These are phyloP conservation scores for Naganishia sp. DNA, from an alignment of 1,284 basidiomycete species.

Conservation along the genomic window DNA sequence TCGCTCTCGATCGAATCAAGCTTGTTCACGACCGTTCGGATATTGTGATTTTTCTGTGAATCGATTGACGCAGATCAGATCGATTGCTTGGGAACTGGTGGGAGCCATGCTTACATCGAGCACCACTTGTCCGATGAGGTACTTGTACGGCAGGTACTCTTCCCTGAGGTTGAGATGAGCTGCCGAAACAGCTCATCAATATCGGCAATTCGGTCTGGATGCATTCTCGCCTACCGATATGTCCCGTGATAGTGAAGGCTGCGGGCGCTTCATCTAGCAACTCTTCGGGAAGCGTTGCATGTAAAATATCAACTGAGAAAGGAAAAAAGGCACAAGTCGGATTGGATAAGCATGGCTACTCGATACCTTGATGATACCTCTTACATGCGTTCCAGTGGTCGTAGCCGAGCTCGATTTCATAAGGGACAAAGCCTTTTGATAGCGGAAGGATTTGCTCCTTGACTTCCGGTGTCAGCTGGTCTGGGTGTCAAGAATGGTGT, in stretches of 20 bases:
- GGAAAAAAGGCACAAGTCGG: neutral
- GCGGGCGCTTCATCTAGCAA: slow-evolving; percentile 76
- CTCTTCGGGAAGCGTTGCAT: slow-evolving; percentile 72
- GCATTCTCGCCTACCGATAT: slow-evolving; percentile 67
- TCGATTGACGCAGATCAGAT: slow-evolving; percentile 3
- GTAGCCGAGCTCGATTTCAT: slow-evolving; percentile 70
- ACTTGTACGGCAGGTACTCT: slow-evolving; percentile 87
- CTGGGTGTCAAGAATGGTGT: slow-evolving; percentile 52
- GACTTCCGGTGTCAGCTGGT: slow-evolving; percentile 63
- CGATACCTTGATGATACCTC: slow-evolving; percentile 32
- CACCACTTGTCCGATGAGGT: slow-evolving; percentile 86
- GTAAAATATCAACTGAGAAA: slow-evolving; percentile 73
- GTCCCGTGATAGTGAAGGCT: slow-evolving; percentile 85
- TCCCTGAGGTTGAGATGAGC: slow-evolving; percentile 85
- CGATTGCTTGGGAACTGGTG: neutral
- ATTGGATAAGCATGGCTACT: neutral
- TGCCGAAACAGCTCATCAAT: slow-evolving; percentile 31
- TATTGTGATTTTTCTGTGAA: slow-evolving; percentile 72
- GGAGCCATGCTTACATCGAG: slow-evolving; percentile 67
- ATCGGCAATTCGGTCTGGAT: neutral
- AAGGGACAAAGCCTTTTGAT: slow-evolving; percentile 61
- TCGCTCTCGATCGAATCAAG: slow-evolving; percentile 80
- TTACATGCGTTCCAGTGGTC: slow-evolving; percentile 80
- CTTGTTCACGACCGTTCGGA: slow-evolving; percentile 95
- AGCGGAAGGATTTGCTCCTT: slow-evolving; percentile 59